These are phyloP conservation scores for Puccinia coronata DNA, from an alignment of 1,284 basidiomycete species.

Conservation along the genomic window DNA sequence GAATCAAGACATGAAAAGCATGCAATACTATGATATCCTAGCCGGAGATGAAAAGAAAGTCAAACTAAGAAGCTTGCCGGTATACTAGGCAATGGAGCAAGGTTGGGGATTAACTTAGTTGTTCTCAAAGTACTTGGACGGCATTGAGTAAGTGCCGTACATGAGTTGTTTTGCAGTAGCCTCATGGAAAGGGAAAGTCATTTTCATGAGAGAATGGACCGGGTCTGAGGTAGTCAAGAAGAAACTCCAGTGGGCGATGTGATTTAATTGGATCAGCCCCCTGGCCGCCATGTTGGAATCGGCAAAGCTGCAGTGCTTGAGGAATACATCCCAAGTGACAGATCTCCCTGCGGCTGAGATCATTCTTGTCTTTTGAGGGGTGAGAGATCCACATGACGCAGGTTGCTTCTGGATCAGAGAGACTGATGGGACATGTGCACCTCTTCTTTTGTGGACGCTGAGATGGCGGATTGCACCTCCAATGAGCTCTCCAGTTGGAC, in stretches of 20 bases:
- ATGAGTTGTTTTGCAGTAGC: background rate
- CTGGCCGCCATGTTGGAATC: background rate
- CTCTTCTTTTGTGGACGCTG: background rate
- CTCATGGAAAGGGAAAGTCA: background rate
- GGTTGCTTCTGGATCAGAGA: background rate
- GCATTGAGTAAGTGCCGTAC: background rate
- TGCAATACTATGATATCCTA: no score
- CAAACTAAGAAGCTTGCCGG: no score
- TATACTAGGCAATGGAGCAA: no score
- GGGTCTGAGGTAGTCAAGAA: background rate
- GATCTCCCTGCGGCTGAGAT: background rate
- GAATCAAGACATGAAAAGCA: no score
- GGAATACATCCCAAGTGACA: background rate
- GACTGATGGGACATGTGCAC: background rate
- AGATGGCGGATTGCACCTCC: background rate
- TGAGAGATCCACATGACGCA: background rate
- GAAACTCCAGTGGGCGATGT: background rate
- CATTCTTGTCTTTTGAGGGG: background rate
- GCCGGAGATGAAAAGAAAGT: no score
- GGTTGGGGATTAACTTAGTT: no score
- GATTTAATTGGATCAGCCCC: background rate
- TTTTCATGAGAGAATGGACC: background rate
- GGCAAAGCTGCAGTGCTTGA: background rate
- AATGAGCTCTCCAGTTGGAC: background rate
- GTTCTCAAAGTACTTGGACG: no score